Base-by-base conservation (phyloP, 2,329 filamentous ascomycete genomes). In the Tolypocladium tundrense region DNA sequence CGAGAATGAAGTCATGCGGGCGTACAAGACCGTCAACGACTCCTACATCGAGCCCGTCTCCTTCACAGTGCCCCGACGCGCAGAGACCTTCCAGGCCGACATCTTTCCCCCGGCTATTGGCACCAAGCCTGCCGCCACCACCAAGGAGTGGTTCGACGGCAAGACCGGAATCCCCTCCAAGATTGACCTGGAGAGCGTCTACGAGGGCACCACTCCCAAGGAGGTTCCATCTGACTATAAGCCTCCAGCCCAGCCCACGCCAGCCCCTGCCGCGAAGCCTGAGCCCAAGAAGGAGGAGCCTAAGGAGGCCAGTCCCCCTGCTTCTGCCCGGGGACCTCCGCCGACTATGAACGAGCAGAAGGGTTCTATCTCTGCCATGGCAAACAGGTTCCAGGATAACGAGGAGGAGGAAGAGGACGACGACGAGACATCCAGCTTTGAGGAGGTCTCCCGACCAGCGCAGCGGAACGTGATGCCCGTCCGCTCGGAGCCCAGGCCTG, bases 11-110 rank as follows among this genome's bases (percentile, higher is more conserved):
- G 84, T 97, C 56, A 92, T 96, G 81, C 87, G 92, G 65, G 92
- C 88, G 50, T 99, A 90, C 84, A 99, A 99, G 83, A 97, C 94
- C 0, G 90, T 97, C 72, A 95, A 92, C 73, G 94, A 99, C 71
- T 73, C 78, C 53, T 96, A 96, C 76, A 91, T 99, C 66, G 94
- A 99, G 75, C 94, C 94, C 45, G 89, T 99, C 69, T 96, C 94
- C 2, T 99, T 99, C 77, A 96, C 96, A 57, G 94, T 97, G 2
- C 94, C 94, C 54, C 86, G 94, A 62, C 86, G 94, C 62, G 90
- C 94, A 57, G 91, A 97, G 74, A 91, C 88, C 55, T 97, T 97
- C 84, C 93, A 97, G 76, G 90, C 91, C 60, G 94, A 99, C 70
- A 97, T 99, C 67, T 99, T 90, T 73, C 94, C 93, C 48, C 93